Evolutionary conservation across 2,329 filamentous ascomycete genomes (phyloP).

Genomic region (Alternaria alternata): DNA sequence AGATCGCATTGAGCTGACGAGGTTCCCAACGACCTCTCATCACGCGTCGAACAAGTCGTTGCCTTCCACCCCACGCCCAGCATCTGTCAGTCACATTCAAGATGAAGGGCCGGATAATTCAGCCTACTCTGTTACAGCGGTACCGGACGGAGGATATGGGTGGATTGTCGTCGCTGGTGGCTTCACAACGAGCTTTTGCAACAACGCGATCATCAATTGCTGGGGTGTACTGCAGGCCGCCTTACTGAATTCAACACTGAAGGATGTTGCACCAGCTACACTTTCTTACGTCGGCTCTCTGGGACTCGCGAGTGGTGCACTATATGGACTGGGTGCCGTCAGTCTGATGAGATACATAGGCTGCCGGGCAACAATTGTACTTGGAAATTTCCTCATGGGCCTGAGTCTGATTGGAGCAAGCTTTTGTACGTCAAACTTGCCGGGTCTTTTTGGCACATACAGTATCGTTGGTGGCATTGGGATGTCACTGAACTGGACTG

Average conservation of each 20-base stretch:
- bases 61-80: neutral
- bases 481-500: constrained; percentile 34
- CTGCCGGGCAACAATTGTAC: constrained; percentile 55
- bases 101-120: constrained; percentile 24
- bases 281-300: constrained; percentile 68
- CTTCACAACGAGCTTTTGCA: constrained; percentile 60
- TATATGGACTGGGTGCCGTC: constrained; percentile 62
- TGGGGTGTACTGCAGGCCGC: constrained; percentile 70
- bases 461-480: constrained; percentile 60
- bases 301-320: constrained; percentile 59
- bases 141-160: constrained; percentile 65
- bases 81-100: neutral
- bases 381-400: constrained; percentile 62
- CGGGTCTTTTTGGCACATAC: constrained; percentile 58
- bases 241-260: constrained; percentile 60
- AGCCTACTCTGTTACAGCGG: constrained; percentile 30
- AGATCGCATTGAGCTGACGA: neutral
- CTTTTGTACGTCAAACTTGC: constrained; percentile 57
- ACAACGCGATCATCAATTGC: constrained; percentile 63
- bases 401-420: constrained; percentile 59
- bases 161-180: constrained; percentile 64
- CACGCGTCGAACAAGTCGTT: neutral
- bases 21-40: no score
- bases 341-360: constrained; percentile 62
- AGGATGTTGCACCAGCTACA: constrained; percentile 56